Evolutionary conservation across 129 eudicot genomes (phyloP).

Genomic region (Centaurea solstitialis): DNA sequence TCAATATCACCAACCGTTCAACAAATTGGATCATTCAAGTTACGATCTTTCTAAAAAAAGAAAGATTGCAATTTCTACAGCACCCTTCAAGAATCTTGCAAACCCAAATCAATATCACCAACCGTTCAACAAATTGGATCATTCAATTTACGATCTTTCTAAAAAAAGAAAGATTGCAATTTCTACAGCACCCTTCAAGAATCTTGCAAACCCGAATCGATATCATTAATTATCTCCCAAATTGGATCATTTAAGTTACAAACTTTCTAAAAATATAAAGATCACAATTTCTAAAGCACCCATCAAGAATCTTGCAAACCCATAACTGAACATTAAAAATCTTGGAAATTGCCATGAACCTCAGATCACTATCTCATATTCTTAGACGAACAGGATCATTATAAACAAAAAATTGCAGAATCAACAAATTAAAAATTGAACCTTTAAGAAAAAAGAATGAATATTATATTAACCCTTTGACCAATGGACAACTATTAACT

Average conservation of each 20-base stretch:
- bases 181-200: not conserved
- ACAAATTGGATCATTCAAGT: too few species aligned
- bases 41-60: too few species aligned
- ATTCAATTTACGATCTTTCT: conserved; percentile 1
- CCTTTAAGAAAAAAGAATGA: not conserved
- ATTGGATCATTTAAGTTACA: not conserved
- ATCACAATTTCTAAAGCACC: not conserved
- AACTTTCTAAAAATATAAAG: conserved; percentile 18
- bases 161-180: conserved; percentile 1
- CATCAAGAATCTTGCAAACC: not conserved
- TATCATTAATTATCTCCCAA: conserved; percentile 1
- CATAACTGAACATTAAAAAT: not conserved
- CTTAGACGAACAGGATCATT: too few species aligned
- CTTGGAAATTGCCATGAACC: not conserved
- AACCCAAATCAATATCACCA: conserved; percentile 5
- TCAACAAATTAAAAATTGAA: not conserved
- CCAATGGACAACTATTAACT: not conserved
- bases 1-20: too few species aligned
- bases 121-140: not conserved
- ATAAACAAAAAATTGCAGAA: not conserved
- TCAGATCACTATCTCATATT: not conserved
- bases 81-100: not conserved
- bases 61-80: not conserved
- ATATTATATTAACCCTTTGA: conserved; percentile 23
- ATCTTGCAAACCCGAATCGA: not conserved